Base-by-base conservation (phyloP, 2,329 filamentous ascomycete species). In the Colletotrichum liriopes region DNA sequence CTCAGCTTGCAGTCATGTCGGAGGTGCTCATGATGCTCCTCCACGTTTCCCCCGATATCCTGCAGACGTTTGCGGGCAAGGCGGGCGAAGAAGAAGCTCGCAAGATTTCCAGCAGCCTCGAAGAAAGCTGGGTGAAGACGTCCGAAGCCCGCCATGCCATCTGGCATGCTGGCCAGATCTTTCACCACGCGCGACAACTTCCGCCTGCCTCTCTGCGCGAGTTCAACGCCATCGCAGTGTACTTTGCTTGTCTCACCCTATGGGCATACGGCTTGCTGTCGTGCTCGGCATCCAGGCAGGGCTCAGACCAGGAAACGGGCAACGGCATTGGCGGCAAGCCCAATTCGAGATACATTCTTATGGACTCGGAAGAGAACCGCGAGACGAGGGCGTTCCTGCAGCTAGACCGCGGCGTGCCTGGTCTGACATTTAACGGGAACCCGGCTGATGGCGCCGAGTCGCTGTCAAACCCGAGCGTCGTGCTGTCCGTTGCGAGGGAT, bases 31-130 rank as follows among this genome's bases (percentile, higher is more conserved):
- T 72, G 70, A 72, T 72, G 70, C 80, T 83, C 8, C 76, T 85
- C 0, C 77, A 84, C 41, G 81, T 83, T 67, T 83, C 84, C 0
- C 78, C 86, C 0, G 84, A 85, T 37, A 81, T 83, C 6, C 77
- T 85, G 0, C 83, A 85, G 14, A 77, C 83, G 1, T 83, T 85
- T 29, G 83, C 83, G 0, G 84, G 84, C 4, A 84, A 84, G 58
- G 80, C 83, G 26, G 83, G 83, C 5, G 79, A 81, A 14, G 79
- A 83, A 29, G 82, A 82, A 60, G 82, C 83, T 3, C 78, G 80
- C 0, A 75, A 77, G 9, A 79, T 81, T 0, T 81, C 80, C 35
- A 77, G 81, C 14, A 77, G 77, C 1, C 77, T 83, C 0, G 74
- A 80, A 0, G 78, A 81, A 39, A 72, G 65, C 47, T 85, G 83